These are phyloP conservation scores for Gymnopilus dilepis DNA, from an alignment of 768 basidiomycete species.

Conservation along the genomic window DNA sequence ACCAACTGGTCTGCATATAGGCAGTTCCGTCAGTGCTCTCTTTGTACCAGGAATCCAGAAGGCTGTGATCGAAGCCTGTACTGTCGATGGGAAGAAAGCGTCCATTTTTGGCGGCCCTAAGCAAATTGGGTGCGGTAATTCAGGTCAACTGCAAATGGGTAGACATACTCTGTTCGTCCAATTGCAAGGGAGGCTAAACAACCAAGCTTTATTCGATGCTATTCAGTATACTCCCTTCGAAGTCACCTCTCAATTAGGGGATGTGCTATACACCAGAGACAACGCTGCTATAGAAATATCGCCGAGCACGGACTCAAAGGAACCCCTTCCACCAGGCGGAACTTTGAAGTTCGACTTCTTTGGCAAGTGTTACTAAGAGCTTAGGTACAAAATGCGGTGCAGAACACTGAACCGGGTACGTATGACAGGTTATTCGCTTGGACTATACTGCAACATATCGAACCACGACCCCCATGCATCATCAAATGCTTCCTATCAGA, in stretches of 20 bases:
- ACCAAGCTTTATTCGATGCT: background rate
- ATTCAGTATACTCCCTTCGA: background rate
- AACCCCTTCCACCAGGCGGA: background rate
- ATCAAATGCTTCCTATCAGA: background rate
- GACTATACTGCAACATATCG: background rate
- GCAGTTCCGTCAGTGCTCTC: background rate
- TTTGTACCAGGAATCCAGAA: background rate
- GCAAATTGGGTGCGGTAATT: background rate
- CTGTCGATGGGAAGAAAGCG: background rate
- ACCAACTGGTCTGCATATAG: background rate
- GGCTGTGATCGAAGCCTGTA: background rate
- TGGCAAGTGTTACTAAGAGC: background rate
- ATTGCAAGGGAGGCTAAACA: background rate
- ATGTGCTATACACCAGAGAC: background rate
- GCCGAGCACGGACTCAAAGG: background rate
- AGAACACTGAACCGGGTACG: background rate
- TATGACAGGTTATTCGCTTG: background rate
- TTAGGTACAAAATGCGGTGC: background rate
- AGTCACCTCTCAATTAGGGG: background rate
- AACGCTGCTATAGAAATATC: background rate
- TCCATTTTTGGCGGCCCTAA: background rate
- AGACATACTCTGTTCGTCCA: background rate
- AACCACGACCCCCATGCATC: background rate
- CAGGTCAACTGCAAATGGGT: background rate
- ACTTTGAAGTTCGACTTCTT: slow-evolving; percentile 1